Conservation (phyloP, 2,329 filamentous ascomycete species). For the Colletotrichum neosansevieriae region DNA sequence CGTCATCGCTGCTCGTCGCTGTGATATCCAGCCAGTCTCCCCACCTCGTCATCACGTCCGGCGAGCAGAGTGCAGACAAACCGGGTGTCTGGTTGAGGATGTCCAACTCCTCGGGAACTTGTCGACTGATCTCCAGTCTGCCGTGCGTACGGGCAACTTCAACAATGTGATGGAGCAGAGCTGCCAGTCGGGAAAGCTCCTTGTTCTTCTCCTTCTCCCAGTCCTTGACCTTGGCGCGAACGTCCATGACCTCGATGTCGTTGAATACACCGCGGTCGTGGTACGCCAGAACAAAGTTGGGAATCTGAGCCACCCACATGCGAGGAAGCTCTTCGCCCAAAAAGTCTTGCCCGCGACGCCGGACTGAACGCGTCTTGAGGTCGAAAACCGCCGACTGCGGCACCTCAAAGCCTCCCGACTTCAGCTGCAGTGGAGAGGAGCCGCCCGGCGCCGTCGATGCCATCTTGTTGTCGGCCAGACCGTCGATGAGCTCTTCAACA, state of each 20-base stretch:
- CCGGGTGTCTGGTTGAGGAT: constrained; percentile 19
- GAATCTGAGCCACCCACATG: constrained; percentile 55
- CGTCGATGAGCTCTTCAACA: not conserved
- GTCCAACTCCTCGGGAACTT: not conserved
- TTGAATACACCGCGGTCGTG: constrained; percentile 52
- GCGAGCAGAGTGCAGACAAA: constrained; percentile 11
- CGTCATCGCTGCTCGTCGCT: not conserved
- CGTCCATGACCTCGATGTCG: constrained; percentile 50
- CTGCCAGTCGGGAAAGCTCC: constrained; percentile 48
- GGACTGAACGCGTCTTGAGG: constrained; percentile 56
- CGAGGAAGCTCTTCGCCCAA: constrained; percentile 54
- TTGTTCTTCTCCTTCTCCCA: constrained; percentile 53
- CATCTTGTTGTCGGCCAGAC: not conserved
- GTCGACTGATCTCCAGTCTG: constrained; percentile 31
- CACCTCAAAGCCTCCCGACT: constrained; percentile 44
- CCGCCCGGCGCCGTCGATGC: not conserved
- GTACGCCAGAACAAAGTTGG: constrained; percentile 56
- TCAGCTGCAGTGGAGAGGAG: not conserved
- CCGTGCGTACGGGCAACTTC: constrained; percentile 12
- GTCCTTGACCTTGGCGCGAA: constrained; percentile 45
- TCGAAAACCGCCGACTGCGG: constrained; percentile 55
- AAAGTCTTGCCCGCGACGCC: constrained; percentile 44
- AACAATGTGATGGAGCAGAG: constrained; percentile 40
- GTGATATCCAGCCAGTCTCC: not conserved
- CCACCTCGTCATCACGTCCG: constrained; percentile 18